Percentiles rank a stretch among this genome's conserved stretches.
phyloP scores from a whole-genome alignment of 2,329 filamentous ascomycete species.

The Calonectria crousiana region DNA sequence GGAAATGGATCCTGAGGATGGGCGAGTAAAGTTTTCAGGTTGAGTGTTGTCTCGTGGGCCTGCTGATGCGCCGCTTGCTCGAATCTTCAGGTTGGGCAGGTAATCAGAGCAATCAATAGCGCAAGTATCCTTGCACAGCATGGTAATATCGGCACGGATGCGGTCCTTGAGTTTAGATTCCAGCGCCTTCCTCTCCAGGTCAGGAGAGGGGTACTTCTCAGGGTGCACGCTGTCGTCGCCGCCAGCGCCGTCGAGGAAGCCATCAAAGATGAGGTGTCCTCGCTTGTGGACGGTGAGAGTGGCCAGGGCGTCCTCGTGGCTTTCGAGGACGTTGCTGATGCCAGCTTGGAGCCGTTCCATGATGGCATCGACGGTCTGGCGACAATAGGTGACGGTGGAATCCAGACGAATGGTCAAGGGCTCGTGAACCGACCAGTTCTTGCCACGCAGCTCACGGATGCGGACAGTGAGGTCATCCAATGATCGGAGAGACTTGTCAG shows the following conservation, averaged over 20 bases:
- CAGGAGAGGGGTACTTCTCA: slow-evolving; percentile 48
- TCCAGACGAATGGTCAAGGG: slow-evolving; percentile 60
- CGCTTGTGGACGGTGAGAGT: slow-evolving; percentile 64
- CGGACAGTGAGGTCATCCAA: slow-evolving; percentile 63
- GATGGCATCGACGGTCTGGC: slow-evolving; percentile 60
- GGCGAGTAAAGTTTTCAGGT: slow-evolving; percentile 18
- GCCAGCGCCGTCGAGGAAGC: slow-evolving; percentile 48
- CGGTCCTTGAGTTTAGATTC: slow-evolving; percentile 57
- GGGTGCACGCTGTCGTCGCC: slow-evolving; percentile 46
- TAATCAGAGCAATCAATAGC: slow-evolving; percentile 51
- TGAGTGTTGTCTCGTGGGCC: slow-evolving; percentile 16
- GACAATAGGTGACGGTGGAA: slow-evolving; percentile 55
- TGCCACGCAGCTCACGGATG: slow-evolving; percentile 59
- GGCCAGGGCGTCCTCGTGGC: slow-evolving; percentile 58
- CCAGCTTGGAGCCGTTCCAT: slow-evolving; percentile 65
- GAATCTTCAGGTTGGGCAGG: slow-evolving; percentile 44
- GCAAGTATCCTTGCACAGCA: slow-evolving; percentile 65
- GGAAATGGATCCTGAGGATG: slow-evolving; percentile 34
- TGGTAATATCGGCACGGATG: slow-evolving; percentile 61
- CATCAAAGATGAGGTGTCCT: slow-evolving; percentile 60
- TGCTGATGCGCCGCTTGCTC: slow-evolving; percentile 33
- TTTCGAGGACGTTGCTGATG: slow-evolving; percentile 61
- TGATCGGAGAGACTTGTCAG: slow-evolving; percentile 55
- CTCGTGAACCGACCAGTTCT: slow-evolving; percentile 60
- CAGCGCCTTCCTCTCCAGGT: slow-evolving; percentile 54